A percentile compares a stretch with the other conserved stretches of the same genome.
Evolutionary conservation across 2,329 filamentous ascomycete genomes (phyloP).

Genomic region (Aureobasidium sp.): DNA sequence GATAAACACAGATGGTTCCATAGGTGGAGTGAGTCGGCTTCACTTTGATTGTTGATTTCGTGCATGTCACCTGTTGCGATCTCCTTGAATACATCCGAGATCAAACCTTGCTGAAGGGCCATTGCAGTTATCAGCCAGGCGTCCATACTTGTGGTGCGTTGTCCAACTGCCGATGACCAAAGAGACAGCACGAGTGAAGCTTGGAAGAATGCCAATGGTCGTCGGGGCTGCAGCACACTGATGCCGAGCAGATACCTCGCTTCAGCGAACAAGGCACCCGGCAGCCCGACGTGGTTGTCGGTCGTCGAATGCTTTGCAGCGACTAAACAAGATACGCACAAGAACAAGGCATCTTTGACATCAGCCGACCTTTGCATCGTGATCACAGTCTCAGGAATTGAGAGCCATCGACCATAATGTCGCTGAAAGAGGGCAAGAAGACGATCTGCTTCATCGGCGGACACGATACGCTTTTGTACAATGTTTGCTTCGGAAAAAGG

Average conservation of each 20-base stretch:
- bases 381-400: not conserved
- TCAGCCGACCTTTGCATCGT: not conserved
- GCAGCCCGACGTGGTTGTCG: not conserved
- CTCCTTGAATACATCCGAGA: too few relatives aligned
- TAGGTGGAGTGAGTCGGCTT: too few relatives aligned
- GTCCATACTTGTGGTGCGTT: not conserved
- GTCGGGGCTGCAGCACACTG: not conserved
- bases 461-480: too few relatives aligned
- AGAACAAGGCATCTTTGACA: not conserved
- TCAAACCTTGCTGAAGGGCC: not conserved
- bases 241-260: not conserved
- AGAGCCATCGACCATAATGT: not conserved
- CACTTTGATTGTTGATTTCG: too few relatives aligned
- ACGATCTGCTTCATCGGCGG: not conserved
- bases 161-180: not conserved
- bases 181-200: not conserved
- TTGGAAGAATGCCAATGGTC: not conserved
- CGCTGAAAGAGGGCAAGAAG: not conserved
- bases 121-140: not conserved
- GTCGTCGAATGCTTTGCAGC: not conserved
- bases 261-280: too few relatives aligned
- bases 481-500: too few relatives aligned
- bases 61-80: too few relatives aligned
- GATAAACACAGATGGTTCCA: too few relatives aligned
- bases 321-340: not conserved